These are phyloP conservation scores for Leucosporidium yakuticum DNA, from an alignment of 768 basidiomycete species.

Conservation along the genomic window DNA sequence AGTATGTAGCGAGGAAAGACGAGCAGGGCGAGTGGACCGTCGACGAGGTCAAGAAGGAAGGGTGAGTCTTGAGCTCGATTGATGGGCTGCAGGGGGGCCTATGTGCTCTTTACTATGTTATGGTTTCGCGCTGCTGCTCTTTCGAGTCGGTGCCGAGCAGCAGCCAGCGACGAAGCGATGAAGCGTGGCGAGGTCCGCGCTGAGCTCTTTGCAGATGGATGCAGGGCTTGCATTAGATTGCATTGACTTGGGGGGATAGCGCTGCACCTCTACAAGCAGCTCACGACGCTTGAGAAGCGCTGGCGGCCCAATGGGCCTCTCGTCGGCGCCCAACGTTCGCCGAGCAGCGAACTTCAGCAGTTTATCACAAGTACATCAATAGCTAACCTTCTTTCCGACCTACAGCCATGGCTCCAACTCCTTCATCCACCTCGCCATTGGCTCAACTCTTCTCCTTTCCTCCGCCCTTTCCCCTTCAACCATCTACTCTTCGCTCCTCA, in stretches of 20 bases:
- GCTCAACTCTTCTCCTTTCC: conserved; percentile 40
- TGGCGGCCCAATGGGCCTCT: no score
- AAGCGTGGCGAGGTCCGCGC: no score
- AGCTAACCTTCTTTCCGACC: neutral
- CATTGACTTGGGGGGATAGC: no score
- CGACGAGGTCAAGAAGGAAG: neutral
- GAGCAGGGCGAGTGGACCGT: conserved; percentile 16
- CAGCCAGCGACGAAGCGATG: no score
- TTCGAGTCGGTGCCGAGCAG: neutral
- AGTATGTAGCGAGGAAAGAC: conserved; percentile 21
- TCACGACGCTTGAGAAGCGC: no score
- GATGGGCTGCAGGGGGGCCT: neutral
- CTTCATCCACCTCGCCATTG: conserved; percentile 85
- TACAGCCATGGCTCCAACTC: conserved; percentile 54
- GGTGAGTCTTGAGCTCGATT: conserved; percentile 4
- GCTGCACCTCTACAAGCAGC: no score
- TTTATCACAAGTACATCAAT: no score
- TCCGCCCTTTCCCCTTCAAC: conserved; percentile 44
- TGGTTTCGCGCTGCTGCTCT: neutral
- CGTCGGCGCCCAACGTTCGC: no score
- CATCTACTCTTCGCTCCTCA: conserved; percentile 54
- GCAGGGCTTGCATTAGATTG: no score
- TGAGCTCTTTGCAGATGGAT: no score
- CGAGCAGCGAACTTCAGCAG: no score
- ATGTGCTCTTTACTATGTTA: no score